phyloP scores from a whole-genome alignment of 495 filamentous ascomycete species.

The Wilcoxina mikolae region DNA sequence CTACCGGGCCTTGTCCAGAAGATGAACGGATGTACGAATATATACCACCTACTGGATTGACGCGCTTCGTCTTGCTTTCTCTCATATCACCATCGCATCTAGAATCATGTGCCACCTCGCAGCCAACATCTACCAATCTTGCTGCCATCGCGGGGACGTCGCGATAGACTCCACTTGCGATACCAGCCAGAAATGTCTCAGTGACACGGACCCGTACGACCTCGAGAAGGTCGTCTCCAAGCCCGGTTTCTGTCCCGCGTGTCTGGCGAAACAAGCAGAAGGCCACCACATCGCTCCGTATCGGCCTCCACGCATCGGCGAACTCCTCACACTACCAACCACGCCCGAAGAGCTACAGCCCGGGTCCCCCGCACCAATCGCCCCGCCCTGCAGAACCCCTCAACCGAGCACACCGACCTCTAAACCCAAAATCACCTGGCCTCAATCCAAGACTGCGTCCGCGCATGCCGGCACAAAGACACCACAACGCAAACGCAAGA shows the following conservation, averaged over 20 bases:
- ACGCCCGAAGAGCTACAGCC: too few relatives aligned
- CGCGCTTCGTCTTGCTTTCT: neutral
- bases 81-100: neutral
- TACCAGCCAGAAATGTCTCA: neutral
- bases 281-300: neutral
- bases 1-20: too few relatives aligned
- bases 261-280: neutral
- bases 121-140: neutral
- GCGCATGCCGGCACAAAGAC: too few relatives aligned
- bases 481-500: neutral
- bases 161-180: neutral
- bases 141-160: slow-evolving; percentile 3
- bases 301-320: neutral
- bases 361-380: too few relatives aligned
- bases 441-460: too few relatives aligned
- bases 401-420: too few relatives aligned
- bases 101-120: neutral
- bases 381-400: too few relatives aligned
- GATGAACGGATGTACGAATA: neutral
- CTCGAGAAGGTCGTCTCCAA: neutral
- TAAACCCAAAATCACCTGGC: too few relatives aligned
- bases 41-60: too few relatives aligned
- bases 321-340: neutral
- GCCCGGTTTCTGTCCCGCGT: neutral
- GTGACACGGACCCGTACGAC: neutral